Evolutionary conservation across 257 asterid genomes (phyloP).

Genomic region (Apocynum venetum): DNA sequence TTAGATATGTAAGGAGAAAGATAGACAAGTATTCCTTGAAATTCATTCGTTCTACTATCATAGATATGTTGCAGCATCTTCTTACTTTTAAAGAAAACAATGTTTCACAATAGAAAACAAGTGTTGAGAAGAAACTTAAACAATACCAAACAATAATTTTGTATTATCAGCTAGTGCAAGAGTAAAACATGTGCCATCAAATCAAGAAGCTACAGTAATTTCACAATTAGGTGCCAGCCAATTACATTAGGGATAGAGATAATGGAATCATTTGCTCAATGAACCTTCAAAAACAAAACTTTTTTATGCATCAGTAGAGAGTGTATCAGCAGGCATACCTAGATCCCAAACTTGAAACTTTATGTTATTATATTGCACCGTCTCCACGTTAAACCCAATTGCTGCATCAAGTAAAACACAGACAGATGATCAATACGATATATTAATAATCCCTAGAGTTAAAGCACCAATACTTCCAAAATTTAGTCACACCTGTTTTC

Average conservation of each 20-base stretch:
- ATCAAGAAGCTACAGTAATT: background rate
- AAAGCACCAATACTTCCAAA: background rate
- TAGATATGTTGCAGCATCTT: background rate
- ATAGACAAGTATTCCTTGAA: background rate
- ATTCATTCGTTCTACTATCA: background rate
- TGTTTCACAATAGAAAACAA: background rate
- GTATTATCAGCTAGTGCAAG: background rate
- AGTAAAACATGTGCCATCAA: background rate
- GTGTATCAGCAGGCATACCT: slow-evolving; percentile 32
- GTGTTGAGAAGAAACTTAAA: background rate
- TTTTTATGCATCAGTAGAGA: background rate
- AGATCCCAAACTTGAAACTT: slow-evolving; percentile 97
- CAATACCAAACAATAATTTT: background rate
- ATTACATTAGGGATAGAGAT: background rate
- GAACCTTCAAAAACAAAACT: background rate
- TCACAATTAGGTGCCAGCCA: background rate
- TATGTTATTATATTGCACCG: slow-evolving; percentile 80
- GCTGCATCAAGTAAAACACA: slow-evolving; percentile 43
- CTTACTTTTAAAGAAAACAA: background rate
- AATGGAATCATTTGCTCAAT: background rate
- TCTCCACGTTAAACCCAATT: slow-evolving; percentile 94
- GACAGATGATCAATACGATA: slow-evolving; percentile 11
- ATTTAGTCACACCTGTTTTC: background rate
- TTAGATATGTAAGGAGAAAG: background rate
- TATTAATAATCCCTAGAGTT: background rate